Percentiles rank a stretch among this genome's conserved stretches.
These are phyloP conservation scores for Xylaria polymorpha DNA, from an alignment of 2,329 filamentous ascomycete genomes.

Conservation along the genomic window DNA sequence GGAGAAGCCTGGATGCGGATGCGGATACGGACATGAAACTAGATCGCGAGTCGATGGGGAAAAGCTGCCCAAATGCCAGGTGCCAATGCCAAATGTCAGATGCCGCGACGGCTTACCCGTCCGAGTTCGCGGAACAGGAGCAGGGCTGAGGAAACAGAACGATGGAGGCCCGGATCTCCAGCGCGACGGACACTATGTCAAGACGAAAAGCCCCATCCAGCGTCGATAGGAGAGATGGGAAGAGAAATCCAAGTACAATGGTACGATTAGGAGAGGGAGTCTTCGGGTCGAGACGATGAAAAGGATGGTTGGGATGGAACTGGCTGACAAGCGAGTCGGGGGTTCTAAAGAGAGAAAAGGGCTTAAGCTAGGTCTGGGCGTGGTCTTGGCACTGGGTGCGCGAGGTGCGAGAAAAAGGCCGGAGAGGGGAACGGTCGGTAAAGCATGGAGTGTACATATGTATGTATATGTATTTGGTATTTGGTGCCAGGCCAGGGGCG, in stretches of 20 bases:
- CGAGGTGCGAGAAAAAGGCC: conserved; percentile 32
- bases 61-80: conserved; percentile 36
- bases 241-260: conserved; percentile 30
- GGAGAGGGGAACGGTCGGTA: conserved; percentile 26
- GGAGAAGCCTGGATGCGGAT: conserved; percentile 41
- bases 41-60: conserved; percentile 44
- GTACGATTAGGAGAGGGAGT: conserved; percentile 38
- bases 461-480: not conserved
- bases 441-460: not conserved
- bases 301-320: conserved; percentile 44
- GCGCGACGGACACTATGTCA: conserved; percentile 48
- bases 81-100: conserved; percentile 42
- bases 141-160: conserved; percentile 34
- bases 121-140: conserved; percentile 33
- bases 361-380: conserved; percentile 36
- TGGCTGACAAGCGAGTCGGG: conserved; percentile 28
- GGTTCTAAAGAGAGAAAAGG: conserved; percentile 38
- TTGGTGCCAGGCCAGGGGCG: conserved; percentile 4
- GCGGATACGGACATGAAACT: conserved; percentile 37
- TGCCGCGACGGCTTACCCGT: conserved; percentile 45
- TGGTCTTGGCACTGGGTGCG: conserved; percentile 32
- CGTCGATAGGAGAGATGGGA: conserved; percentile 42
- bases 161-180: conserved; percentile 51
- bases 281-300: conserved; percentile 40
- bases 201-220: conserved; percentile 48